These are phyloP conservation scores for Hericium coralloides DNA, from an alignment of 768 basidiomycete species.

Conservation along the genomic window DNA sequence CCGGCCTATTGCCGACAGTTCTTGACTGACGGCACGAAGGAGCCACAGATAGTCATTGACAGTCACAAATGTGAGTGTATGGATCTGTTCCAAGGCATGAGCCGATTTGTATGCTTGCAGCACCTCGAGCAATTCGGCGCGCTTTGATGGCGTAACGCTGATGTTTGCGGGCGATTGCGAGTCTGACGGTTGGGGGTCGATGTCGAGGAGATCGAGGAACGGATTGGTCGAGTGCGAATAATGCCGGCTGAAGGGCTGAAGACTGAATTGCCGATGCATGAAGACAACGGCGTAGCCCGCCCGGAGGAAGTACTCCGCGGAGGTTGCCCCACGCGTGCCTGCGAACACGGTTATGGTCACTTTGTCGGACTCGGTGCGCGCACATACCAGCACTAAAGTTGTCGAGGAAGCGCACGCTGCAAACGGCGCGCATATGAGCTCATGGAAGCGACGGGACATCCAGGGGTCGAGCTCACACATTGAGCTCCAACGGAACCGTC, in stretches of 20 bases:
- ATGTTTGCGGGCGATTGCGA: slow-evolving; percentile 34
- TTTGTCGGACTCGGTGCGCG: not conserved
- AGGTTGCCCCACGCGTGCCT: slow-evolving; percentile 96
- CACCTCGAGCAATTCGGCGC: slow-evolving; percentile 58
- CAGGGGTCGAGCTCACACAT: slow-evolving; percentile 66
- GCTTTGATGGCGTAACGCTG: slow-evolving; percentile 57
- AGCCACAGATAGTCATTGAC: slow-evolving; percentile 96
- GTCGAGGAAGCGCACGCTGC: slow-evolving; percentile 95
- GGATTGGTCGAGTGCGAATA: slow-evolving; percentile 98
- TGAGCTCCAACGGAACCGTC: slow-evolving; percentile 95
- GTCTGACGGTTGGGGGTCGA: slow-evolving; percentile 25
- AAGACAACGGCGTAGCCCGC: slow-evolving; percentile 97
- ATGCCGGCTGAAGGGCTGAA: slow-evolving; percentile 95
- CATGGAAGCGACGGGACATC: slow-evolving; percentile 1
- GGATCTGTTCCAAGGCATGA: slow-evolving; percentile 62
- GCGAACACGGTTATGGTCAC: not conserved
- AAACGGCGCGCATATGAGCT: slow-evolving; percentile 15
- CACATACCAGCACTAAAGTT: slow-evolving; percentile 92
- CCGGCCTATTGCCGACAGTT: slow-evolving; percentile 60
- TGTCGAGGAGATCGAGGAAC: slow-evolving; percentile 90
- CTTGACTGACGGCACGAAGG: slow-evolving; percentile 72
- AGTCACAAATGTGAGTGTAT: slow-evolving; percentile 85
- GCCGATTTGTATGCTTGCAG: slow-evolving; percentile 75
- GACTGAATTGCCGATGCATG: slow-evolving; percentile 95
- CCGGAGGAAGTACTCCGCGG: slow-evolving; percentile 94